Evolutionary conservation across 108 stramenopile species (phyloP).

Genomic region (Hondaea fermentalgiana): DNA sequence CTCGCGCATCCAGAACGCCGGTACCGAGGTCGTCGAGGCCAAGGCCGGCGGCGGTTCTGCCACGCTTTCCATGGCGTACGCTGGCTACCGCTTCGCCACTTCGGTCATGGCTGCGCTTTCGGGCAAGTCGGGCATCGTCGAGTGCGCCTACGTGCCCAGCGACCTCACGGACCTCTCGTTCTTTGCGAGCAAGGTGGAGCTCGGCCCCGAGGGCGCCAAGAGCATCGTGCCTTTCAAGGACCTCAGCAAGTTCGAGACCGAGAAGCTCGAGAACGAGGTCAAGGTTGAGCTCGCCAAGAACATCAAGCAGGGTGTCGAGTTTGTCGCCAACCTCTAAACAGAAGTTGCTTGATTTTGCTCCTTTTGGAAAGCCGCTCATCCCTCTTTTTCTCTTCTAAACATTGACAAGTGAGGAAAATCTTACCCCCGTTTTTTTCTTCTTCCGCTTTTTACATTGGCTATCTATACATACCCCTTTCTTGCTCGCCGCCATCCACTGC

Average conservation of each 20-base stretch:
- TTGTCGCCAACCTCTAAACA: conserved; percentile 48
- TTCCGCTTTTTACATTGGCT: background rate
- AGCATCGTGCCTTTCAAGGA: conserved; percentile 64
- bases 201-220: conserved; percentile 84
- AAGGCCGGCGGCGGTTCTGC: conserved; percentile 26
- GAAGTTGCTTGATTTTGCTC: background rate
- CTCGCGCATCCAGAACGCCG: conserved; percentile 5
- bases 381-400: no score
- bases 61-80: conserved; percentile 24
- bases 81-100: background rate
- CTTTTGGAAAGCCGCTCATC: no score
- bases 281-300: conserved; percentile 79
- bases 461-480: background rate
- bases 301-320: conserved; percentile 91
- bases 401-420: no score
- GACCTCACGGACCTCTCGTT: conserved; percentile 50
- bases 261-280: conserved; percentile 80
- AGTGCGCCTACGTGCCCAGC: background rate
- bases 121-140: conserved; percentile 2
- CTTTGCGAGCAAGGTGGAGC: conserved; percentile 87
- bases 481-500: background rate
- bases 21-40: conserved; percentile 22
- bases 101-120: background rate
- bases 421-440: background rate
- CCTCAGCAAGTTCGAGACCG: conserved; percentile 79